Evolutionary conservation across 139 green algal species (phyloP).

Genomic region (Micractinium sp.): DNA sequence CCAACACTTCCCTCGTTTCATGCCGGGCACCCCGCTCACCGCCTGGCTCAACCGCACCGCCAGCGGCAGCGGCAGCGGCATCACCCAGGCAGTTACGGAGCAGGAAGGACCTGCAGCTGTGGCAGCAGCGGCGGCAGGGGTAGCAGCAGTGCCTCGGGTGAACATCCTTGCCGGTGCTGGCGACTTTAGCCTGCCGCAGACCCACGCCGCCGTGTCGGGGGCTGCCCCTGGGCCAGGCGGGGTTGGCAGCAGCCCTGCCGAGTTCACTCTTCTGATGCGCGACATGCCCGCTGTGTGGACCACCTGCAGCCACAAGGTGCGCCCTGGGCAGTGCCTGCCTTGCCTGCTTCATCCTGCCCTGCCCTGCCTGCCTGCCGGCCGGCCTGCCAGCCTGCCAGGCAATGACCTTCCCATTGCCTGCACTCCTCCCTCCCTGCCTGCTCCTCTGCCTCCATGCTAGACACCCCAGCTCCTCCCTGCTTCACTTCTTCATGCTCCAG

Average conservation of each 20-base stretch:
- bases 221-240: not conserved
- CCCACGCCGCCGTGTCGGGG: not conserved
- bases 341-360: too few relatives aligned
- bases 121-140: not conserved
- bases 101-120: too few relatives aligned
- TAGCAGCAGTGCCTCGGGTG: not conserved
- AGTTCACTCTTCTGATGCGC: constrained; percentile 17
- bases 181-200: constrained; percentile 19
- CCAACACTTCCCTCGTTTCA: constrained; percentile 19
- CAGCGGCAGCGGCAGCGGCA: not conserved
- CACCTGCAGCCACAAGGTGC: constrained; percentile 32
- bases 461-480: not conserved
- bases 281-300: constrained; percentile 40
- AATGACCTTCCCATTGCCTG: not conserved
- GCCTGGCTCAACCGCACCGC: not conserved
- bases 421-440: not conserved
- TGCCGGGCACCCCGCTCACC: not conserved
- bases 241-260: not conserved
- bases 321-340: not conserved
- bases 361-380: too few relatives aligned
- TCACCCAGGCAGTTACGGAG: not conserved
- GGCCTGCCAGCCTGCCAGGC: not conserved
- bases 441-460: not conserved
- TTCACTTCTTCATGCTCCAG: not conserved
- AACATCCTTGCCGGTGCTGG: constrained; percentile 10